phyloP scores from a whole-genome alignment of 768 basidiomycete genomes.

The Multifurca ochricompacta region DNA sequence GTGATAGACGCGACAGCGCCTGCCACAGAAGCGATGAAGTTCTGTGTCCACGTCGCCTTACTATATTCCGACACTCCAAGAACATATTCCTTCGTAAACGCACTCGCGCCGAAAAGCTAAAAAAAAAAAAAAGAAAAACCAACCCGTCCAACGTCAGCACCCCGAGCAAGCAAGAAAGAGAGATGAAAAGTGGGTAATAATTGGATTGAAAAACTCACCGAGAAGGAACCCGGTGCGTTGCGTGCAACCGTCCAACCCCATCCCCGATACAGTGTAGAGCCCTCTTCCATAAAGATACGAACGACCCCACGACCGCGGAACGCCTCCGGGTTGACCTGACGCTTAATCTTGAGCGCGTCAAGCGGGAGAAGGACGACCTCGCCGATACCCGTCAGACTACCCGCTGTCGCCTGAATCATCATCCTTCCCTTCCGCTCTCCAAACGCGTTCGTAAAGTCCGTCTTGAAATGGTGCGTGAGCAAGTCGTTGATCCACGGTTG shows the following conservation, averaged over 20 bases:
- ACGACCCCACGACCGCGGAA: conserved; percentile 91
- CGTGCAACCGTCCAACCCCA: conserved; percentile 99
- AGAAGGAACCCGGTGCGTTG: conserved; percentile 93
- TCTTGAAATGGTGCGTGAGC: conserved; percentile 74
- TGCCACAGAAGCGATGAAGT: conserved; percentile 91
- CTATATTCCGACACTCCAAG: conserved; percentile 87
- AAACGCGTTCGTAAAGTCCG: conserved; percentile 73
- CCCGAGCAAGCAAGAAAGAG: not conserved
- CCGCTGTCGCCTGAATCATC: conserved; percentile 91
- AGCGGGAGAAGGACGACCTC: conserved; percentile 97
- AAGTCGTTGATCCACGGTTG: conserved; percentile 97
- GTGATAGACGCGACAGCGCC: conserved; percentile 95
- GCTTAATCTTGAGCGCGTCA: conserved; percentile 96
- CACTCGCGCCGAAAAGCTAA: conserved; percentile 98
- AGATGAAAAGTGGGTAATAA: not conserved
- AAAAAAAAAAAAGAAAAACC: too few relatives aligned
- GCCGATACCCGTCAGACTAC: conserved; percentile 76
- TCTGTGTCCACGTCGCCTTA: conserved; percentile 93
- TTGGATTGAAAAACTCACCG: conserved; percentile 44
- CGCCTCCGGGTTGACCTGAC: conserved; percentile 96
- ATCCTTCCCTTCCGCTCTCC: conserved; percentile 94
- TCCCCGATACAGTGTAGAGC: conserved; percentile 86
- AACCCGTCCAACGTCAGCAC: too few relatives aligned
- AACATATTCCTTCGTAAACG: conserved; percentile 87
- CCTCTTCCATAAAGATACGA: conserved; percentile 88